phyloP scores from a whole-genome alignment of 352 stramenopile species.

The Plasmopara muralis region DNA sequence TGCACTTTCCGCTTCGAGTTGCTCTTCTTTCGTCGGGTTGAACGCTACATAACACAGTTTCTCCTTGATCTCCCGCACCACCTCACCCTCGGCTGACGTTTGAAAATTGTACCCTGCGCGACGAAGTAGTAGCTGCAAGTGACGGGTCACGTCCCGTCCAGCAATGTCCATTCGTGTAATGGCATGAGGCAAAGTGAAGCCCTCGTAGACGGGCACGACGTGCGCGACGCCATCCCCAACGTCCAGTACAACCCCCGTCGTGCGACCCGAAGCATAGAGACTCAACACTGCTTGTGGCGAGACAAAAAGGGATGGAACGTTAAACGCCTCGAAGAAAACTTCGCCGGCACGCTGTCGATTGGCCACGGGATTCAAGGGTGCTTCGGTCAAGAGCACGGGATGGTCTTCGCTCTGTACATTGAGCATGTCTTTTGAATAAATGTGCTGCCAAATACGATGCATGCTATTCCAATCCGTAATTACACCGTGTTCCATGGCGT shows the following conservation, averaged over 20 bases:
- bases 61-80: constrained; percentile 87
- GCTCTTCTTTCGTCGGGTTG: constrained; percentile 77
- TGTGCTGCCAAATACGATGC: constrained; percentile 86
- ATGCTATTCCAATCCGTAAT: constrained; percentile 83
- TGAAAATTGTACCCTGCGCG: constrained; percentile 82
- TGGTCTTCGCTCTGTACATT: constrained; percentile 83
- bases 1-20: constrained; percentile 64
- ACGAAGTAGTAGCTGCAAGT: constrained; percentile 71
- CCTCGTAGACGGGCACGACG: constrained; percentile 83
- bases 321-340: constrained; percentile 85
- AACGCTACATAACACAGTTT: constrained; percentile 83
- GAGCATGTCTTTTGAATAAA: constrained; percentile 86
- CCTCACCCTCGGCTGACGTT: constrained; percentile 83
- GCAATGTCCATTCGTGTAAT: constrained; percentile 79
- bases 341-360: constrained; percentile 76
- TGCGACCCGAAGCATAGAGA: constrained; percentile 85
- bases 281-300: constrained; percentile 81
- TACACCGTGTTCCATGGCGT: constrained; percentile 84
- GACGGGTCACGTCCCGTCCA: constrained; percentile 75
- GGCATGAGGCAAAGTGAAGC: constrained; percentile 74
- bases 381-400: constrained; percentile 79
- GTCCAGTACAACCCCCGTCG: constrained; percentile 83
- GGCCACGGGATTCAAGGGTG: constrained; percentile 62
- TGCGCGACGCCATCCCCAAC: constrained; percentile 84
- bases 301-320: constrained; percentile 82